Conservation (phyloP, 768 basidiomycete species). For the Filobasidium wieringae region DNA sequence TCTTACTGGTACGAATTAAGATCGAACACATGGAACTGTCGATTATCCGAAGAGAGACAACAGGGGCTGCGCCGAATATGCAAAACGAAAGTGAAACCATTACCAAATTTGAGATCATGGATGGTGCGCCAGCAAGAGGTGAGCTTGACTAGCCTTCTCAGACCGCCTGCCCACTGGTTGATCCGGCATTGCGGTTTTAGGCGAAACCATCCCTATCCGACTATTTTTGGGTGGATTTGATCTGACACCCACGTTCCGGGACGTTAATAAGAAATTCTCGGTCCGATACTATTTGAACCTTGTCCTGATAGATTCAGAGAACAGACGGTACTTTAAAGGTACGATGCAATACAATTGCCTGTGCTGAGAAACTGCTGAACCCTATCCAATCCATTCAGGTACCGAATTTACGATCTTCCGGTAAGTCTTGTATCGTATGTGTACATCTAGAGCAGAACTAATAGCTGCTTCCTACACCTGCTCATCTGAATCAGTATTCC, state of each 20-base stretch:
- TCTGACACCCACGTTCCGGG: conserved; percentile 93
- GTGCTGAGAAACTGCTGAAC: too few species aligned
- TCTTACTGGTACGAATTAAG: conserved; percentile 92
- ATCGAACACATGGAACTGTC: conserved; percentile 99
- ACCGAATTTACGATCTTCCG: conserved; percentile 12
- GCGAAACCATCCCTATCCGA: conserved; percentile 95
- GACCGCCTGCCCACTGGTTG: background rate
- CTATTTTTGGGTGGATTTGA: conserved; percentile 97
- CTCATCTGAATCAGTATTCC: too few species aligned
- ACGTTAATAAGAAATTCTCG: conserved; percentile 98
- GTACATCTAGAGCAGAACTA: too few species aligned
- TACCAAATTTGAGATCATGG: conserved; percentile 99
- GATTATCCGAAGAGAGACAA: conserved; percentile 93
- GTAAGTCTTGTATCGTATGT: conserved; percentile 4
- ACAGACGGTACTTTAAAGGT: conserved; percentile 37
- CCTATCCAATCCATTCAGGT: too few species aligned
- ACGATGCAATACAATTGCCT: background rate
- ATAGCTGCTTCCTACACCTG: too few species aligned
- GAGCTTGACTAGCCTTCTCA: background rate
- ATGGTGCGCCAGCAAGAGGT: conserved; percentile 94
- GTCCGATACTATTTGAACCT: conserved; percentile 93
- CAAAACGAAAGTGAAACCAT: conserved; percentile 99
- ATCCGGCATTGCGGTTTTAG: conserved; percentile 43
- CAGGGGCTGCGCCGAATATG: conserved; percentile 93
- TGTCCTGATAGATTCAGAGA: conserved; percentile 95